These are phyloP conservation scores for Phytophthora nicotianae DNA, from an alignment of 352 stramenopile genomes.

Conservation along the genomic window DNA sequence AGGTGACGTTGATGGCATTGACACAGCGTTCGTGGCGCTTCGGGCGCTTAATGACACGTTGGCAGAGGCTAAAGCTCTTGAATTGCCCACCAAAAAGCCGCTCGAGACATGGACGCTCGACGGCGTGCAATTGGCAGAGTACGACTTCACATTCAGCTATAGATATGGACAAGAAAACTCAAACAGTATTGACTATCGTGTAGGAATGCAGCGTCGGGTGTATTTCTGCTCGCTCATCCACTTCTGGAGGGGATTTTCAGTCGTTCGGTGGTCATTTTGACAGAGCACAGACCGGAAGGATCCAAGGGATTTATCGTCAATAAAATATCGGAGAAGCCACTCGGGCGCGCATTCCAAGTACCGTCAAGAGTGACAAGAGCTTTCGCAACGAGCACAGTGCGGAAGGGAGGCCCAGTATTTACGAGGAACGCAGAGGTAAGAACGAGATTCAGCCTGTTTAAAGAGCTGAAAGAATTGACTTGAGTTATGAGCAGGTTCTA, in stretches of 20 bases:
- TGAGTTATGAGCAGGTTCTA: constrained; percentile 45
- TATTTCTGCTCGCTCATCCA: constrained; percentile 81
- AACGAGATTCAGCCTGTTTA: background rate
- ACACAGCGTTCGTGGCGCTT: constrained; percentile 72
- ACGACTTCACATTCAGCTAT: no score
- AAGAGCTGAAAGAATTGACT: background rate
- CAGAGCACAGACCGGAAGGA: constrained; percentile 58
- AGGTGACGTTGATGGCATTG: constrained; percentile 33
- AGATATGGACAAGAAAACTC: background rate
- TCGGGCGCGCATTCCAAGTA: constrained; percentile 67
- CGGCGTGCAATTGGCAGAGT: constrained; percentile 54
- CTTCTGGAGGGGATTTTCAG: constrained; percentile 74
- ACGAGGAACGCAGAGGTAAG: constrained; percentile 64
- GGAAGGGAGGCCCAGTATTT: constrained; percentile 65
- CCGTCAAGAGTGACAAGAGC: constrained; percentile 57
- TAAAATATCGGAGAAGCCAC: constrained; percentile 52
- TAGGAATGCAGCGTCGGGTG: constrained; percentile 50
- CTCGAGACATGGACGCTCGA: constrained; percentile 22
- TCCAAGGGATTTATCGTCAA: constrained; percentile 84
- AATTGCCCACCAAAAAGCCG: constrained; percentile 26
- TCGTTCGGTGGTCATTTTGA: constrained; percentile 77
- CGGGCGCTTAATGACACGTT: constrained; percentile 66
- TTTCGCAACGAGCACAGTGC: constrained; percentile 68
- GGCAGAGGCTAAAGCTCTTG: constrained; percentile 42
- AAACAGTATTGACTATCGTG: background rate